Percentiles rank a stretch among this genome's conserved stretches.
Evolutionary conservation across 306 rosid species (phyloP).

Genomic region (Cucurbita ficifolia): DNA sequence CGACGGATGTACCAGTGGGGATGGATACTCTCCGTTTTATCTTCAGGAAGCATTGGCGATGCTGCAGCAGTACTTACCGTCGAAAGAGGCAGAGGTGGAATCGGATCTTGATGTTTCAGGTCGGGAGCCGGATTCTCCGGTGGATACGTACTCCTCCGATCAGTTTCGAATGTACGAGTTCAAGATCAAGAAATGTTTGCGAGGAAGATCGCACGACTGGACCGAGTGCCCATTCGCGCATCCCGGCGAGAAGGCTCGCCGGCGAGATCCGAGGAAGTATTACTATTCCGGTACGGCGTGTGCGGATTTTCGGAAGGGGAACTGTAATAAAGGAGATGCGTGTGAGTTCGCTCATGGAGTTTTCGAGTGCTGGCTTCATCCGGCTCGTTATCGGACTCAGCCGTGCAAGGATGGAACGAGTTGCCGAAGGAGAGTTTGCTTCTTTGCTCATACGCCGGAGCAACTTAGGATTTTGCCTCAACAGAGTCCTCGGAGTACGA

Average conservation of each 20-base stretch:
- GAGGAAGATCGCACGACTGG: slow-evolving; percentile 97
- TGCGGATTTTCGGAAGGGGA: slow-evolving; percentile 85
- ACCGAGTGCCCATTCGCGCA: slow-evolving; percentile 98
- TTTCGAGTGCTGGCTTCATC: slow-evolving; percentile 98
- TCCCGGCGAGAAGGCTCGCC: slow-evolving; percentile 97
- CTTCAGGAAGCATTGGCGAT: slow-evolving; percentile 48
- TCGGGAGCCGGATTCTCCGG: slow-evolving; percentile 47
- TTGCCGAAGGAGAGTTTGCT: slow-evolving; percentile 71
- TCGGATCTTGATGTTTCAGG: slow-evolving; percentile 36
- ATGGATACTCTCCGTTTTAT: slow-evolving; percentile 39
- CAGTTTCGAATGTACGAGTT: slow-evolving; percentile 94
- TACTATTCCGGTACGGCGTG: slow-evolving; percentile 88
- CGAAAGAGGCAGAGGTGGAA: slow-evolving; percentile 37
- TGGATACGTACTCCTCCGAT: slow-evolving; percentile 77
- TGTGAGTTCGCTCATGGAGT: slow-evolving; percentile 95
- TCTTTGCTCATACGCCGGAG: slow-evolving; percentile 89
- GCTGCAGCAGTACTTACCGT: slow-evolving; percentile 53
- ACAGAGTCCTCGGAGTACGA: slow-evolving; percentile 38
- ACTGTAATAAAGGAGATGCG: slow-evolving; percentile 59
- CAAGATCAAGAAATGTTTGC: slow-evolving; percentile 61
- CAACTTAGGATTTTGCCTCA: slow-evolving; percentile 64
- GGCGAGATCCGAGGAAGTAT: slow-evolving; percentile 78
- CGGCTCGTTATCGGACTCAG: slow-evolving; percentile 89
- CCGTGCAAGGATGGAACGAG: slow-evolving; percentile 88
- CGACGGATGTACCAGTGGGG: slow-evolving; percentile 35